Conservation (phyloP, 2,329 filamentous ascomycete species). For the Cytospora schulzeri region DNA sequence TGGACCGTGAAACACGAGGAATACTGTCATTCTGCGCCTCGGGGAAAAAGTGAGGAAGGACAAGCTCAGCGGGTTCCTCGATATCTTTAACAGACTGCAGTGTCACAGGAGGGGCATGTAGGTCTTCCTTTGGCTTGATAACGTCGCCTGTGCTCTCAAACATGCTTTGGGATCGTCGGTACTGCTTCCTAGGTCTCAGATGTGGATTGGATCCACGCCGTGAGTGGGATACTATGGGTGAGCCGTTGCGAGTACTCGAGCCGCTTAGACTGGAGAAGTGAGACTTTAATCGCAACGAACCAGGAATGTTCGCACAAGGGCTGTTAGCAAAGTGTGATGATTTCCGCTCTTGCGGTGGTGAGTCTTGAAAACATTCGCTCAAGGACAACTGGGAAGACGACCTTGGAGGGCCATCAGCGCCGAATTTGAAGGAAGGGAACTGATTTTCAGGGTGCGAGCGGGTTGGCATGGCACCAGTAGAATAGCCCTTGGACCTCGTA, state of each 20-base stretch:
- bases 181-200: constrained; percentile 80
- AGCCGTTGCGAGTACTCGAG: constrained; percentile 67
- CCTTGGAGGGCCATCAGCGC: constrained; percentile 44
- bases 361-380: constrained; percentile 79
- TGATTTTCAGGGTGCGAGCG: constrained; percentile 65
- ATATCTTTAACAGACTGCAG: constrained; percentile 81
- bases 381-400: constrained; percentile 67
- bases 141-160: constrained; percentile 90
- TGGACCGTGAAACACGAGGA: constrained; percentile 81
- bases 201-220: constrained; percentile 74
- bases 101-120: constrained; percentile 51
- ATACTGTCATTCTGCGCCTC: constrained; percentile 83
- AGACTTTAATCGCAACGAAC: constrained; percentile 59
- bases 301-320: constrained; percentile 55
- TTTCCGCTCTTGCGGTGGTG: constrained; percentile 72
- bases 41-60: constrained; percentile 81
- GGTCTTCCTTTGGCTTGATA: constrained; percentile 75
- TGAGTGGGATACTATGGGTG: constrained; percentile 70
- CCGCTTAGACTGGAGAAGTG: constrained; percentile 62
- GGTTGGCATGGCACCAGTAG: constrained; percentile 65
- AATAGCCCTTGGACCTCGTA: constrained; percentile 72
- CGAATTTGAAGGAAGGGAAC: constrained; percentile 76
- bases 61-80: constrained; percentile 72
- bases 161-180: constrained; percentile 94
- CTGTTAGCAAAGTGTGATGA: constrained; percentile 60